Evolutionary conservation across 192 early-diverging fungal genomes (phyloP), one percentile per base, ranked within the genome.

Genomic region (Mortierella claussenii): DNA sequence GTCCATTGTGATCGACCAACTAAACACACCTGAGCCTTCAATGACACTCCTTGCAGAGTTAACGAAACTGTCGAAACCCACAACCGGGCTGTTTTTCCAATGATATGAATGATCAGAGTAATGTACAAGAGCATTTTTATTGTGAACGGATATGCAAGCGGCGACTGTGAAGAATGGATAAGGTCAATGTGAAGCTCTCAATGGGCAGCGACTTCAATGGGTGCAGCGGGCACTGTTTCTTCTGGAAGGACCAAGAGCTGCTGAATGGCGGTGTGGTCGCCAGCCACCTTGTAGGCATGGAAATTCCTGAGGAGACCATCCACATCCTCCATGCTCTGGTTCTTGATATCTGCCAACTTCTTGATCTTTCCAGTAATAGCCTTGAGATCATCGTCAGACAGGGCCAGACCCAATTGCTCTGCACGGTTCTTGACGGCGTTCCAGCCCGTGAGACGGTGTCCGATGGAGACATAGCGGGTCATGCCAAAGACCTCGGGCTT

Each of bases 351-450:
- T 21, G 96, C 95, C 27, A 97, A 82, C 64, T 88, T 82, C 90
- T 99, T 99, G 86, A 99, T 98, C 81, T 97, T 92, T 68, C 84
- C 84, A 3, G 97, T 99, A 50, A 98, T 88, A 34, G 81, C 85
- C 90, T 99, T 99, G 80, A 94, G 87, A 58, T 97, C 90, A 17
- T 90, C 89, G 78, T 99, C 97, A 62, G 88, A 92, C 52, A 98
- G 78, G 12, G 74, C 81, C 50, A 99, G 81, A 18, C 89, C 90
- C 17, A 99, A 83, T 81, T 98, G 96, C 69, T 98, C 93, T 17
- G 94, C 94, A 69, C 97, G 93, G 83, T 96, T 95, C 92, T 98
- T 98, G 86, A 99, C 97, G 40, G 97, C 96, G 82, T 99, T 98
- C 96, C 97, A 99, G 18, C 97, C 96, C 2, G 97, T 99, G 46